phyloP scores from a whole-genome alignment of 139 green algal species.

The Cymbomonas tetramitiformis region DNA sequence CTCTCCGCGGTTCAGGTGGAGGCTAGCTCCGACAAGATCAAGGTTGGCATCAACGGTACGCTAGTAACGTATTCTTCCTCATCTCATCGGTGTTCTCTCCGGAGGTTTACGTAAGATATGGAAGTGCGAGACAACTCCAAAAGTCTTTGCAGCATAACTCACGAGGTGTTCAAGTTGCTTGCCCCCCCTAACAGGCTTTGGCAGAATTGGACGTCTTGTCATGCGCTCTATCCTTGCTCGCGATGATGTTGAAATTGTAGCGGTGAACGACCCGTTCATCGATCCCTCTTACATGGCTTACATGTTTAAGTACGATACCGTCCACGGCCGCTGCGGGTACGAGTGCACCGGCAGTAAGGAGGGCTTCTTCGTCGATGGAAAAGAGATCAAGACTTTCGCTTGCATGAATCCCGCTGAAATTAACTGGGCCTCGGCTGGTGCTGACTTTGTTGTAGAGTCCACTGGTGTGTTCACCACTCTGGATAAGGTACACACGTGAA shows the following conservation, averaged over 20 bases:
- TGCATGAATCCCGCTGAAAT: constrained; percentile 68
- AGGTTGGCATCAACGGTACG: neutral
- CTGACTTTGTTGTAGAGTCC: constrained; percentile 73
- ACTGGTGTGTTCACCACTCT: constrained; percentile 85
- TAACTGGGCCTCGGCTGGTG: constrained; percentile 56
- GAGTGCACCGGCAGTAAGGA: constrained; percentile 46
- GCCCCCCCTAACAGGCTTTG: constrained; percentile 64
- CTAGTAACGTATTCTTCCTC: neutral
- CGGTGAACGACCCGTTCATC: constrained; percentile 83
- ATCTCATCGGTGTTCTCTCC: neutral
- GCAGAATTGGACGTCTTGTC: constrained; percentile 69
- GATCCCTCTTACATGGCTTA: constrained; percentile 47
- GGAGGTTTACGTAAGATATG: neutral
- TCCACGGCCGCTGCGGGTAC: constrained; percentile 34
- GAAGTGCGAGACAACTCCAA: neutral
- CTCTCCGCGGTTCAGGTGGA: too few species aligned
- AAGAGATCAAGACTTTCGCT: constrained; percentile 50
- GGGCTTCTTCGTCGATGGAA: constrained; percentile 49
- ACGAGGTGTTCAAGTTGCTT: neutral
- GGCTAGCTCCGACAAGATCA: neutral
- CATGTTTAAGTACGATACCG: constrained; percentile 81
- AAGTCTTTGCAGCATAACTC: neutral
- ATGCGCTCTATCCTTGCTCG: constrained; percentile 42
- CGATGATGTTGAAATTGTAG: constrained; percentile 58
- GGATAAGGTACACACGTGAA: constrained; percentile 34